Evolutionary conservation across 163 green algal genomes (phyloP).

Genomic region (Botryococcus braunii): DNA sequence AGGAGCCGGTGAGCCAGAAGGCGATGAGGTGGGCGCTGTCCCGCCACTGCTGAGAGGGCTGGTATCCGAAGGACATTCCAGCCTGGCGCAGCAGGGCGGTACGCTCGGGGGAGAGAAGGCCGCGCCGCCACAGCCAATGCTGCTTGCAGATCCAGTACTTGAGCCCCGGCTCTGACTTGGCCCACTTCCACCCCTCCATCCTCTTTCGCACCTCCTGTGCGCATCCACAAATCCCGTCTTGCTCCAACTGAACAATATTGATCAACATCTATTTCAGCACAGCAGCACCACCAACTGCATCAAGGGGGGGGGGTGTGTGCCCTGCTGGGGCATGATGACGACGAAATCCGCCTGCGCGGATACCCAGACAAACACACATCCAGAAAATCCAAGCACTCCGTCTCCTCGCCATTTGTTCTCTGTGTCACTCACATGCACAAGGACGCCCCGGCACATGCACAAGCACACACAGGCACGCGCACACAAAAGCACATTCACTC

Average conservation of each 20-base stretch:
- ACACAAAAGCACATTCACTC: too few relatives aligned
- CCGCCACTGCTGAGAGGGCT: conserved; percentile 26
- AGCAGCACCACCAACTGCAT: not conserved
- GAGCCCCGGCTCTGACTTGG: conserved; percentile 26
- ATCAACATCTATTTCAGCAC: not conserved
- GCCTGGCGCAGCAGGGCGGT: conserved; percentile 33
- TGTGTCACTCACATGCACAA: not conserved
- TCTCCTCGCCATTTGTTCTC: not conserved
- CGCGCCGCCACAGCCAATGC: conserved; percentile 32
- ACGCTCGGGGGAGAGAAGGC: conserved; percentile 24
- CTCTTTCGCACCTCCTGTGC: conserved; percentile 19
- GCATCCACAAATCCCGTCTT: not conserved
- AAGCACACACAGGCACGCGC: too few relatives aligned
- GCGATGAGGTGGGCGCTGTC: conserved; percentile 26
- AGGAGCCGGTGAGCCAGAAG: conserved; percentile 18
- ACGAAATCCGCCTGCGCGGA: not conserved
- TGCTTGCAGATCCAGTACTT: conserved; percentile 38
- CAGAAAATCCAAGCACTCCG: too few relatives aligned
- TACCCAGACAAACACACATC: too few relatives aligned
- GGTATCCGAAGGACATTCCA: conserved; percentile 32
- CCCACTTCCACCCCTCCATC: conserved; percentile 9
- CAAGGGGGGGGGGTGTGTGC: not conserved
- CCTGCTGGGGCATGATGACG: not conserved
- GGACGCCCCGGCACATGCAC: not conserved
- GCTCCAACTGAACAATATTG: not conserved